Evolutionary conservation across 768 basidiomycete genomes (phyloP), one percentile per base, ranked within the genome.

Genomic region (Podaxis sp.): DNA sequence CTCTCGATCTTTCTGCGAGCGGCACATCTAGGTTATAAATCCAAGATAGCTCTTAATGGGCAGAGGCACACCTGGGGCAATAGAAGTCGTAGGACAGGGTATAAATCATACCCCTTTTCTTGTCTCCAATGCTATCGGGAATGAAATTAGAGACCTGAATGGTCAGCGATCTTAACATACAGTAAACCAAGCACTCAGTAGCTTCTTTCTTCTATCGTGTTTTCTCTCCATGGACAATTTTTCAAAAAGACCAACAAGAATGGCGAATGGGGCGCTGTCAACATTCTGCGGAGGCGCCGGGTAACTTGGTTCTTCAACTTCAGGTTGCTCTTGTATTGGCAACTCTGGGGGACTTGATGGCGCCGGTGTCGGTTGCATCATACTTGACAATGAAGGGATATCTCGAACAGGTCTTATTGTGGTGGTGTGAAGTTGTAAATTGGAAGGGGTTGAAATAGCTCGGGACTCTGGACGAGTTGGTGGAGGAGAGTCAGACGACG

Each of bases 71-170:
- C 93, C 82, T 97, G 96, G 5, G 97, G 97, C 44, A 99, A 80
- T 56, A 99, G 80, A 22, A 99, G 81, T 36, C 95, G 87, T 53
- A 99, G 78, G 33, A 95, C 86, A 4, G 96, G 96, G 73, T 91
- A 98, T 37, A 99, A 74, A 71, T 99, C 93, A 68, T 85, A 78
- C 0, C 97, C 97, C 49, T 94, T 89, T 68, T 91, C 84, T 48
- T 86, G 78, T 67, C 96, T 83, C 94, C 95, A 99, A 70, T 90
- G 87, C 89, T 93, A 67, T 41, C 56, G 22, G 49, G 66, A 66
- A 57, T 55, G 60, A 48, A 67, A 48, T 66, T 58, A 69, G 26
- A 60, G 55, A 53, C 52, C 33, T 22, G 1, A 44, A 26, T 6
- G 46, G 51, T 33, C 17, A 54, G 64, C 24, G 37, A 48, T 30